phyloP scores from a whole-genome alignment of 805 yeast species.

The Phaffomyces antillensis region DNA sequence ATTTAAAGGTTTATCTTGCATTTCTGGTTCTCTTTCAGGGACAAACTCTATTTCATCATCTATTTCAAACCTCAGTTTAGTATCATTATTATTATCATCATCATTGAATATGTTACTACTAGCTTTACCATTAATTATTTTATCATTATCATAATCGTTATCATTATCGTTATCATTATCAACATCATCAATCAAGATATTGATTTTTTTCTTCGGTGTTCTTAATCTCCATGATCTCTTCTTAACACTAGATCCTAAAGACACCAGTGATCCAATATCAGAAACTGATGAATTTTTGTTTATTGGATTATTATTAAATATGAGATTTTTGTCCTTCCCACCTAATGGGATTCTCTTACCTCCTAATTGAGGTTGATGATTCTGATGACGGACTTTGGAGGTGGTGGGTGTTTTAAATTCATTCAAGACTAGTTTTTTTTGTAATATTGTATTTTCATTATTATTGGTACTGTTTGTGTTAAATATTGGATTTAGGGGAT shows the following conservation, averaged over 20 bases:
- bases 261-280: slow-evolving; percentile 3
- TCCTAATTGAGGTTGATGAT: neutral
- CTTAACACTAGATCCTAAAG: slow-evolving; percentile 2
- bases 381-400: neutral
- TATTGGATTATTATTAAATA: slow-evolving; percentile 1
- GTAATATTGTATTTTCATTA: neutral
- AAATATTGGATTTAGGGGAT: slow-evolving; percentile 1
- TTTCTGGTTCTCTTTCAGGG: slow-evolving; percentile 32
- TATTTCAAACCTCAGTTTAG: slow-evolving; percentile 33
- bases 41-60: slow-evolving; percentile 43
- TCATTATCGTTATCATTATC: slow-evolving; percentile 23
- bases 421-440: neutral
- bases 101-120: neutral
- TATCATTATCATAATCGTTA: neutral
- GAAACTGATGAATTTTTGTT: neutral
- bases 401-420: slow-evolving; percentile 11
- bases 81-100: slow-evolving; percentile 21
- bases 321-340: slow-evolving; percentile 19
- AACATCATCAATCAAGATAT: slow-evolving; percentile 26
- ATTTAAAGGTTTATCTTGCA: slow-evolving; percentile 39
- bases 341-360: slow-evolving; percentile 22
- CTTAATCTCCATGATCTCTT: slow-evolving; percentile 12
- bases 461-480: neutral
- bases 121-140: slow-evolving; percentile 3
- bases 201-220: slow-evolving; percentile 24